Base-by-base conservation (phyloP, 176 grass and related monocot genomes). In the Pharus latifolius region DNA sequence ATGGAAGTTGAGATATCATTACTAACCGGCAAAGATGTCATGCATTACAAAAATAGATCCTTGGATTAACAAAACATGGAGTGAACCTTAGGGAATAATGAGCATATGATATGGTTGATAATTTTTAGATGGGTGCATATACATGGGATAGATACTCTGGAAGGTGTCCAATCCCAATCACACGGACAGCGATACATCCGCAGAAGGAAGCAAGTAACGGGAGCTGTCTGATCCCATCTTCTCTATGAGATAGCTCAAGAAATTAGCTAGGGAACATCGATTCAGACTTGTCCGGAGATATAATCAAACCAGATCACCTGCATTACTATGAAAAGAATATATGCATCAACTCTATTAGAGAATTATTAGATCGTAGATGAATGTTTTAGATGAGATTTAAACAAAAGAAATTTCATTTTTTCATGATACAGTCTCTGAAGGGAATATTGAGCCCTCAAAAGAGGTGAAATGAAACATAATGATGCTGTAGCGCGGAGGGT, bases 141-240 rank as follows among this genome's bases (percentile, higher is more conserved):
- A 41, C 65, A 19, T 16, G 56, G 25, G 4, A 73, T 17, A 34
- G 22, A 22, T 52, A 7, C 78, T 68, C 48, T 61, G 66, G 73
- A 70, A 75, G 75, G 75, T 88, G 85, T 75, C 74, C 62, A 45
- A 59, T 88, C 80, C 57, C 85, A 69, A 83, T 88, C 78, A 78
- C 48, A 31, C 11, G 2, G 74, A 73, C 53, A 83, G 57, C 56
- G 59, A 82, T 51, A 43, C 58, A 51, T 55, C 56, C 33, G 26
- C 16, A 38, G n/a, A 49, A 58, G 37, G 29, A 57, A 16, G 24
- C 57, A 26, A 60, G 31, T 67, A 51, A 65, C 38, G 56, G 51
- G 58, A 27, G 63, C 47, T 77, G 40, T 56, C 57, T 30, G 70
- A 46, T 38, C 22, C 16, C n/a, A 41, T 46, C 60, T 51, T 54